Evolutionary conservation across 176 grass and related monocot species (phyloP), one percentile per base, ranked within the genome.

Genomic region (Phoenix dactylifera): DNA sequence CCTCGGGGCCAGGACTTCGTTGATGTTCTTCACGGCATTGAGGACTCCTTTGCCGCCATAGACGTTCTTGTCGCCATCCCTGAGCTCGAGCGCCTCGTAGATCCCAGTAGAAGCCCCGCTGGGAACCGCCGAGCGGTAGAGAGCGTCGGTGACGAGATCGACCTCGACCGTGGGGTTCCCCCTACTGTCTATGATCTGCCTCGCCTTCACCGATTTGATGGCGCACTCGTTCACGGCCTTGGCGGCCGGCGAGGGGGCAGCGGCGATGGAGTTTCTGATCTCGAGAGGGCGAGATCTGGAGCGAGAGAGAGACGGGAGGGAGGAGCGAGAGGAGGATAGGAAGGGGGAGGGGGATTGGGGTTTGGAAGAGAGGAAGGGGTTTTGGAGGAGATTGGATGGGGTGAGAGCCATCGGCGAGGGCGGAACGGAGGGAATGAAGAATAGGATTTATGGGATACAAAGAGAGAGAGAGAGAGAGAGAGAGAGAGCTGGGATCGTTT

Each of bases 121-220:
- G 59, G 93, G 87, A 51, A 98, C 87, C 15, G 84, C 93, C 58
- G 93, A 92, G 58, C 87, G 82, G 81, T 83, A 86, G 51, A 92
- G 81, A 63, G 72, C 75, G 6, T 80, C 84, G 18, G 87, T 76
- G 23, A 98, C 66, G 59, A 92, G 84, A 70, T 98, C 93, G 68
- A 98, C 93, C 73, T 98, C 93, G 48, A 98, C 81, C 24, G 93
- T 98, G 72, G 93, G 93, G 55, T 92, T 98, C 16, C 93, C 93
- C 12, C 93, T 72, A 76, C 93, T 98, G 68, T 98, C 93, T 7
- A 98, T 65, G 84, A 98, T 98, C 82, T 98, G 93, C n/a, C 93
- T 67, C 58, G 93, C 93, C 70, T 73, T 86, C 58, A 98, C 72
- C 71, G 84, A 92, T 19, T 76, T 78, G 54, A 92, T 72, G n/a